Conservation (phyloP, 1,139 yeast genomes). For the Suhomyces chickasaworum region DNA sequence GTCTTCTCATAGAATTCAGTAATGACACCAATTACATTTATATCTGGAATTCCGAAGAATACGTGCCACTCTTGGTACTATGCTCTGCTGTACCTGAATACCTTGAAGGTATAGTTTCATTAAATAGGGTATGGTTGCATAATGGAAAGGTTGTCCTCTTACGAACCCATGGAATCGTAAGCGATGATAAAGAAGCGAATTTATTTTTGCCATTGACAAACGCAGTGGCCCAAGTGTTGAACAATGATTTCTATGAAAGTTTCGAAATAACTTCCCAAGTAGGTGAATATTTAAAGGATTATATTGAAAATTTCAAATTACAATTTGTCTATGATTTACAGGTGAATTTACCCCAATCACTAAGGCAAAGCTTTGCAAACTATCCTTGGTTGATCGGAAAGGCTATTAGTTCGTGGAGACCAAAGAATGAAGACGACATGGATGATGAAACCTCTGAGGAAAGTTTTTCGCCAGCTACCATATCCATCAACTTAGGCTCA, state of each 20-base stretch:
- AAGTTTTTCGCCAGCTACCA: not conserved
- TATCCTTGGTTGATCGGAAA: slow-evolving; percentile 15
- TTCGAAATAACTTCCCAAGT: slow-evolving; percentile 9
- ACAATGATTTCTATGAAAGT: slow-evolving; percentile 10
- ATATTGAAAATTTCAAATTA: slow-evolving; percentile 8
- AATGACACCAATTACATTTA: slow-evolving; percentile 40
- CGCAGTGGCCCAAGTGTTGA: slow-evolving; percentile 14
- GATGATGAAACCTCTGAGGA: not conserved
- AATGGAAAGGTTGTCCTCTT: slow-evolving; percentile 29
- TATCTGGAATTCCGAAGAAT: slow-evolving; percentile 51
- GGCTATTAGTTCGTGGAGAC: slow-evolving; percentile 10
- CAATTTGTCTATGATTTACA: slow-evolving; percentile 13
- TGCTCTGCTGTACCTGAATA: slow-evolving; percentile 43
- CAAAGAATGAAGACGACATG: not conserved
- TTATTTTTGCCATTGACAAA: slow-evolving; percentile 10
- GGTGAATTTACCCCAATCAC: slow-evolving; percentile 7
- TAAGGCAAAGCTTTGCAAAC: slow-evolving; percentile 6
- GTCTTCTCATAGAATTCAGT: slow-evolving; percentile 40
- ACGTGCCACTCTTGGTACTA: slow-evolving; percentile 53
- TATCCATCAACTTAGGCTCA: slow-evolving; percentile 1
- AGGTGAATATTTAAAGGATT: not conserved
- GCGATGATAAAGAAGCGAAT: not conserved
- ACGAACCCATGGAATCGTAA: slow-evolving; percentile 12
- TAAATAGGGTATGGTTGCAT: slow-evolving; percentile 48
- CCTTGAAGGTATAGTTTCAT: slow-evolving; percentile 38